phyloP scores from a whole-genome alignment of 2,329 filamentous ascomycete species.

The Colletotrichum liaoningense region DNA sequence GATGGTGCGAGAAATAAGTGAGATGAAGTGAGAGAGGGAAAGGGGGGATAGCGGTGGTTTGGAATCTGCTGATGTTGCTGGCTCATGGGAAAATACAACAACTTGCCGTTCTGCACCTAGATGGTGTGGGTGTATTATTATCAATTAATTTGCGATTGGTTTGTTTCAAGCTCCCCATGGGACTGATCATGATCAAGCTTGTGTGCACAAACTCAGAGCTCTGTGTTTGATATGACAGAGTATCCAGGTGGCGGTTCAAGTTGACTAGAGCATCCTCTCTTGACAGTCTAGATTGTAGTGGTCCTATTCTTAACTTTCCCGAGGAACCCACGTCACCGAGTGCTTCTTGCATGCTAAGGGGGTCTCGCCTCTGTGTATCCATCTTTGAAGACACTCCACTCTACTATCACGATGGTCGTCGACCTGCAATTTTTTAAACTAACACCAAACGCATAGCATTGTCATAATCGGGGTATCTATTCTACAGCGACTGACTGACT shows the following conservation, averaged over 20 bases:
- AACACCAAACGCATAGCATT: conserved; percentile 23
- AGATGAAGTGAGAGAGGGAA: neutral
- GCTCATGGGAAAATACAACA: neutral
- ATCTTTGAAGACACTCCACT: neutral
- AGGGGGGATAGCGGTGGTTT: neutral
- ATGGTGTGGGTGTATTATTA: neutral
- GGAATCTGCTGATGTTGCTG: neutral
- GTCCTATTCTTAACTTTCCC: too few relatives aligned
- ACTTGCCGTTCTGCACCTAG: neutral
- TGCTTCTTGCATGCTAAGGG: too few relatives aligned
- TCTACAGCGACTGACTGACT: conserved; percentile 45
- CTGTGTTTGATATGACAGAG: neutral
- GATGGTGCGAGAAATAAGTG: conserved; percentile 2
- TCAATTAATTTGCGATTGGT: neutral
- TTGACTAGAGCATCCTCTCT: too few relatives aligned
- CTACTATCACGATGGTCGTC: neutral
- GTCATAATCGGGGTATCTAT: conserved; percentile 54
- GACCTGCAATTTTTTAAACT: neutral
- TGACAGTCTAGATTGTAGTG: too few relatives aligned
- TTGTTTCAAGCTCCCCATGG: too few relatives aligned
- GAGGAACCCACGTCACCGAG: neutral
- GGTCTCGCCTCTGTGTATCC: too few relatives aligned
- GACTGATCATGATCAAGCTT: too few relatives aligned
- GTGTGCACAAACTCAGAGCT: too few relatives aligned
- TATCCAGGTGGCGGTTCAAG: neutral